phyloP scores from a whole-genome alignment of 1,284 basidiomycete genomes.

The Ustilago loliicola region DNA sequence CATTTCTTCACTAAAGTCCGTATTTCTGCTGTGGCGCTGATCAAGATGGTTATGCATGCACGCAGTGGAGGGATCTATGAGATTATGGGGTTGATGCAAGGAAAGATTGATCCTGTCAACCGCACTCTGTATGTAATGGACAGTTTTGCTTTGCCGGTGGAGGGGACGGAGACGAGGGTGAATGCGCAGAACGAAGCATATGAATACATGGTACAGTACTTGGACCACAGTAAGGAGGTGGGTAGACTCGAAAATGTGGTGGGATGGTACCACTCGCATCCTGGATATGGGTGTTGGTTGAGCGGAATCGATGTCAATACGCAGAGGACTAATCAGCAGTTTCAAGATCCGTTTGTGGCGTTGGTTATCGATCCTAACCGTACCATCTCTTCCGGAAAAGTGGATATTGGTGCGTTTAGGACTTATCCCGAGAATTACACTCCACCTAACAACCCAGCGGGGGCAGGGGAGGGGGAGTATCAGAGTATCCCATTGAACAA shows the following conservation, averaged over 20 bases:
- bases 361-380: slow-evolving; percentile 98
- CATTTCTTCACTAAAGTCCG: slow-evolving; percentile 94
- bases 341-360: slow-evolving; percentile 95
- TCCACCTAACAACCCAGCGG: slow-evolving; percentile 74
- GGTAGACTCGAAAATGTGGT: slow-evolving; percentile 87
- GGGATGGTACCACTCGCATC: slow-evolving; percentile 99
- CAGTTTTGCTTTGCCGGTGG: slow-evolving; percentile 94
- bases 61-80: slow-evolving; percentile 96
- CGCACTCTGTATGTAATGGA: slow-evolving; percentile 87
- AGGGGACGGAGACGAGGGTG: slow-evolving; percentile 98
- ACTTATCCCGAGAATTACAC: slow-evolving; percentile 84
- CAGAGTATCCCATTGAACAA: slow-evolving; percentile 86
- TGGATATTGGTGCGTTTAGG: slow-evolving; percentile 97
- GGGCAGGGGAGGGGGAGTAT: slow-evolving; percentile 73
- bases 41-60: slow-evolving; percentile 99
- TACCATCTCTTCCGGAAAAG: slow-evolving; percentile 95
- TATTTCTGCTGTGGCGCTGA: slow-evolving; percentile 92
- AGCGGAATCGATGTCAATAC: slow-evolving; percentile 98
- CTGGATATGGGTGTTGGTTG: slow-evolving; percentile 99
- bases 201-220: slow-evolving; percentile 98
- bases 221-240: slow-evolving; percentile 83
- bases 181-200: slow-evolving; percentile 96
- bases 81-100: slow-evolving; percentile 99
- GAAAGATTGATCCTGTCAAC: slow-evolving; percentile 87
- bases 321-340: slow-evolving; percentile 93